Evolutionary conservation across 495 filamentous ascomycete species (phyloP), one percentile per base, ranked within the genome.

Genomic region (Penicillium canariense): DNA sequence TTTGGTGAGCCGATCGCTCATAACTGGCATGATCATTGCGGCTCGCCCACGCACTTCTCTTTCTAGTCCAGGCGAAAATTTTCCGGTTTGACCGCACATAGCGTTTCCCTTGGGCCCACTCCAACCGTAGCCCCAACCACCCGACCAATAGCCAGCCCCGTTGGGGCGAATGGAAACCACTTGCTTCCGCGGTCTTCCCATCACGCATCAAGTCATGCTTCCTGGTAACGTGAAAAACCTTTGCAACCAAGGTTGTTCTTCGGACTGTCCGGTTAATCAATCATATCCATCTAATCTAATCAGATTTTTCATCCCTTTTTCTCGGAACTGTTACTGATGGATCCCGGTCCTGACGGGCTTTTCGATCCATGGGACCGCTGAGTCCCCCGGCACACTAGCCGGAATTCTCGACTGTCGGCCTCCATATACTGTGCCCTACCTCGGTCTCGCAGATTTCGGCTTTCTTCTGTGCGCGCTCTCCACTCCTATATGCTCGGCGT

Each of bases 251-350:
- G 38, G 38, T 42, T 42, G 22, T 10, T 22, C 10, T 8, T 17
- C 38, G 20, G 38, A 42, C 12, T 11, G 22, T 22, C 8, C 48
- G 25, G 48, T 32, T 38, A 39, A 39, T 38, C 31, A 38, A 49
- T 25, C 32, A 23, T 9, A 39, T 28, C 23, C 12, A 39, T 50
- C 34, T 27, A 30, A 50, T 50, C 48, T 50, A 50, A 50, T 50
- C 48, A 39, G 48, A 50, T 50, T 50, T 39, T 39, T 50, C 48
- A 20, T 25, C 18, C 46, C 1, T 22, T 14, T 42, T 42, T 22
- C 11, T 25, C 3, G 0, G 20, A 25, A 42, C 36, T n/a, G 9
- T 6, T 11, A 1, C 7, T 17, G 10, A 25, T 12, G 3, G 43
- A 46, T 22, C 31, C 20, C 38, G 38, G 38, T 42, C 38, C 31